A percentile compares a stretch with the other conserved stretches of the same genome.
phyloP scores from a whole-genome alignment of 257 asterid genomes.

The Solanum microdontum region DNA sequence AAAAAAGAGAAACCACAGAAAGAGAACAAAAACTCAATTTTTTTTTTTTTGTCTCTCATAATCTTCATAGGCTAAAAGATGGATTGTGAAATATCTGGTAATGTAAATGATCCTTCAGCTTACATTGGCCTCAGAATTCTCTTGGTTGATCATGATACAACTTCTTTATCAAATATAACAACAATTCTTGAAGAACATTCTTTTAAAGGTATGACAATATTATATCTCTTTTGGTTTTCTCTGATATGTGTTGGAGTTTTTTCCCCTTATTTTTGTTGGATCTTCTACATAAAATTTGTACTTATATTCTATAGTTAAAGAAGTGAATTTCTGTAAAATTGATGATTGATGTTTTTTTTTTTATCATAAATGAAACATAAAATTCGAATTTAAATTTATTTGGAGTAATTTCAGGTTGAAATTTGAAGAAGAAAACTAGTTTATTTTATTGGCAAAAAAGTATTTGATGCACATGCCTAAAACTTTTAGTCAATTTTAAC shows the following conservation, averaged over 20 bases:
- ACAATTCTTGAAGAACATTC: neutral
- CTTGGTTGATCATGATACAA: neutral
- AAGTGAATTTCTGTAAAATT: neutral
- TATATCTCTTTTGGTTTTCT: neutral
- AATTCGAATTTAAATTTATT: too few species aligned
- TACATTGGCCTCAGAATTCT: neutral
- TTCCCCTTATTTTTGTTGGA: neutral
- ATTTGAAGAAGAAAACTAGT: neutral
- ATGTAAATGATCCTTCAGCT: neutral
- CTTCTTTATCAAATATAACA: neutral
- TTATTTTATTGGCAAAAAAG: too few species aligned
- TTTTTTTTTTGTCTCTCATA: too few species aligned
- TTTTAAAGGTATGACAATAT: neutral
- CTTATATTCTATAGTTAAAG: neutral
- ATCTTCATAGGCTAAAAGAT: too few species aligned
- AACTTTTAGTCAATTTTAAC: too few species aligned
- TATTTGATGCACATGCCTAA: neutral
- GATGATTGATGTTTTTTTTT: neutral
- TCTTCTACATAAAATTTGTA: neutral
- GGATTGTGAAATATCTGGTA: neutral
- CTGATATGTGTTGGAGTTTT: neutral
- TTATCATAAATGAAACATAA: neutral
- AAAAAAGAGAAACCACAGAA: too few species aligned
- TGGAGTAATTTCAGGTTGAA: neutral
- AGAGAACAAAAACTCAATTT: too few species aligned